Base-by-base conservation (phyloP, 495 filamentous ascomycete genomes). In the Penicillium roqueforti region DNA sequence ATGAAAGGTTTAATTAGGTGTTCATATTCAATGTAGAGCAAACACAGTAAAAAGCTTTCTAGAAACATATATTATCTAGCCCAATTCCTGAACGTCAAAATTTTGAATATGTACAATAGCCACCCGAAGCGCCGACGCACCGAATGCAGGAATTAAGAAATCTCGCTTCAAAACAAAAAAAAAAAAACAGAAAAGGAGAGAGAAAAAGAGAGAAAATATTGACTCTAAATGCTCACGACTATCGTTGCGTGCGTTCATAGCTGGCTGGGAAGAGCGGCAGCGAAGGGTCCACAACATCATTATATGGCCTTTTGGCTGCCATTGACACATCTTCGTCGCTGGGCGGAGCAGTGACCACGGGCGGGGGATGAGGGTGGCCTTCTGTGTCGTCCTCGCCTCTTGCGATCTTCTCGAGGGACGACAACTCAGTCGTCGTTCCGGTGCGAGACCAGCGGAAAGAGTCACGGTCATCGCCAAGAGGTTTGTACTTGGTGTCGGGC, bases 391-490 rank as follows among this genome's bases (percentile, higher is more conserved):
- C 77, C 66, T 92, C 88, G 48, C 90, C 90, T 48, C 93, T 86
- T 34, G 92, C 93, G 7, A 92, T 95, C 50, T 86, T 90, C 55
- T 88, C 93, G 20, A 98, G 78, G 10, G 95, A 92, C 65, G 96
- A 90, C 42, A 98, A 80, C 66, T 98, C 93, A 0, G 87, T 92
- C n/a, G 80, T 88, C 49, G 96, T 77, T 51, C 88, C 80, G 18
- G 87, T 85, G 11, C 57, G 53, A 9, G 92, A 96, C 76, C 97
- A 95, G 80, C 95, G 95, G 62, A 97, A 96, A 2, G 92, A 96
- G 38, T 88, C 87, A 56, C 93, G 87, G 75, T 97, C 92, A 65
- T 97, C 92, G 47, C 85, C 81, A 84, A 97, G 95, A 54, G 87
- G 87, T 67, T 95, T 90, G 72, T 97, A 98, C 40, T 92, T 86